Evolutionary conservation across 495 filamentous ascomycete genomes (phyloP), one percentile per base, ranked within the genome.

Genomic region (Halenospora varia): DNA sequence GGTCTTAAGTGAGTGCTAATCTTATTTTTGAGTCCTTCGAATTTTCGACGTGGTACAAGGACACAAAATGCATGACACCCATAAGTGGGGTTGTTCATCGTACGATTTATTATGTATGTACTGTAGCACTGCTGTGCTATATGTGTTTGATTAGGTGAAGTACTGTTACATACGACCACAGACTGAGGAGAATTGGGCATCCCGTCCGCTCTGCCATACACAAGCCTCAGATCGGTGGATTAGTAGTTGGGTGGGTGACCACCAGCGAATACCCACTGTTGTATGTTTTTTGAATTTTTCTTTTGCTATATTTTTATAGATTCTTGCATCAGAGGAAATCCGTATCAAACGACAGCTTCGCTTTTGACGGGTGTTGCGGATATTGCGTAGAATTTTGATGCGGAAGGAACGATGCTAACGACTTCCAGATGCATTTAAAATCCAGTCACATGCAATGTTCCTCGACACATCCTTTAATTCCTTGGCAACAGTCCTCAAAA

Each of bases 381-480:
- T 13, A 35, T 35, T 35, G 29, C 29, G 29, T 13, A 35, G 29
- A 35, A 6, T 35, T 79, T 89, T 2, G 84, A 86, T 46, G 74
- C 72, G 49, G 75, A 23, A 19, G 3, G 25, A 39, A 68, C 75
- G 20, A 63, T 83, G 20, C 75, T 71, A 52, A 59, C 26, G 3
- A 41, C 25, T 10, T 22, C 2, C 23, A 75, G 78, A 84, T 66
- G 75, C 87, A 0, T 90, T 97, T 75, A 92, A 94, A 66, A 86
- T 92, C 45, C 90, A 94, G 61, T 83, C 89, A 53, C 87, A 95
- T 62, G 77, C 86, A 25, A 95, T 96, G 87, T 92, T 93, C 68
- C 86, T 94, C 55, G 92, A 96, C 66, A 90, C 88, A 2, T 71
- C 75, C 3, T 87, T 92, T 72, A 97, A 97, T 67, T 83, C 84